These are phyloP conservation scores for Phylloboletellus chloephorus DNA, from an alignment of 1,284 basidiomycete species.

Conservation along the genomic window DNA sequence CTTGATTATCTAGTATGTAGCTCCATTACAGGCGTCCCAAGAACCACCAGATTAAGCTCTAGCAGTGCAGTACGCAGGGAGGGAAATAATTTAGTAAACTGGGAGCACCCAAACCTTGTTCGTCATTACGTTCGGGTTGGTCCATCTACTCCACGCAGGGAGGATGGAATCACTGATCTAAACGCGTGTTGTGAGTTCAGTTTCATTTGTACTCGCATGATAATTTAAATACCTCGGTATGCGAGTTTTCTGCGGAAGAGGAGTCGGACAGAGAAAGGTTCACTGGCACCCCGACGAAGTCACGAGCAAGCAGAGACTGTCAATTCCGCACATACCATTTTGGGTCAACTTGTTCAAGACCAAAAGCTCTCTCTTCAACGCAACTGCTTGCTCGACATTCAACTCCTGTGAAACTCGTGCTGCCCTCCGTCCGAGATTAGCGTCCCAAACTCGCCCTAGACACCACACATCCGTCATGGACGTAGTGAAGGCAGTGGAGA, in stretches of 20 bases:
- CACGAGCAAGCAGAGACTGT: too few species aligned
- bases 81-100: neutral
- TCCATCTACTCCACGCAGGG: conserved; percentile 1
- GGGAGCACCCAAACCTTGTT: conserved; percentile 1
- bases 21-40: conserved; percentile 3
- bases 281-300: too few species aligned
- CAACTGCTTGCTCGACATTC: neutral
- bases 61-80: neutral
- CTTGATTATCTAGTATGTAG: too few species aligned
- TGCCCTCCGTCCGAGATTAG: neutral
- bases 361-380: neutral
- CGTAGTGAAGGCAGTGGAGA: conserved; percentile 90
- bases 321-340: conserved; percentile 13
- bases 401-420: neutral
- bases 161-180: neutral
- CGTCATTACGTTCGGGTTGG: neutral
- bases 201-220: neutral
- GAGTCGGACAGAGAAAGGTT: neutral
- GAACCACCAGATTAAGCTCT: conserved; percentile 1
- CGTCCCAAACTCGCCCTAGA: neutral
- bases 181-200: neutral
- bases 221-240: neutral
- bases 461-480: conserved; percentile 61
- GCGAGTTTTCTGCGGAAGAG: neutral
- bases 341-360: neutral